Evolutionary conservation across 108 stramenopile genomes (phyloP), one percentile per base, ranked within the genome.

Genomic region (Cyclotella cryptica): DNA sequence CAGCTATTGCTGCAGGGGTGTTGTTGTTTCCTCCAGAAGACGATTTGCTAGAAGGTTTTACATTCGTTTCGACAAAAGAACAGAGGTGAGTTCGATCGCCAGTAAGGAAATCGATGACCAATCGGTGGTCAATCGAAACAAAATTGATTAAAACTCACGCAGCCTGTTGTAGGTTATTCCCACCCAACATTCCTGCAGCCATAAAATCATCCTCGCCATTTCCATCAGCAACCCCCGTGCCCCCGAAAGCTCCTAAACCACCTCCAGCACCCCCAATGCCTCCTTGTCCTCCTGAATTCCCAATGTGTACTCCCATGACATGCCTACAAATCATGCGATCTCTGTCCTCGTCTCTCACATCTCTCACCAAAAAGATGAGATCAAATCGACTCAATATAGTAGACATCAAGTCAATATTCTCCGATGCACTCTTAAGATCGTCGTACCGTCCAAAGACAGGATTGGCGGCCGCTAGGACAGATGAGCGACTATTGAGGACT

Each of bases 351-450:
- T 99, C 98, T 18, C 98, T 79, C 15, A 99, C 85, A 86, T 99
- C 99, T 21, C 98, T 89, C 2, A 99, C 98, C 75, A 99, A 84
- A 81, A 99, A 99, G 61, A 99, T 99, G 69, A 98, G 86, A 79
- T 99, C 99, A 86, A 99, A 99, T 27, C 99, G 91, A 24, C 93
- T 94, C 54, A 99, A 75, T 68, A 99, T 98, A 18, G 98, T 99
- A 22, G 97, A 96, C 98, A 98, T 96, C 53, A 99, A 86, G 67
- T 99, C 97, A 71, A 99, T 99, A 81, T 99, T 99, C 69, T 99
- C 99, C 3, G 92, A 89, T 0, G 97, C 97, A 11, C 91, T 91
- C 76, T 96, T 95, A 39, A 97, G 85, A 85, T 98, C 98, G 76
- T 99, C 98, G 77, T 99, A 99, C 10, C 98, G 91, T 45, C 99